A percentile compares a stretch with the other conserved stretches of the same genome.
Conservation (phyloP, 129 eudicot genomes). For the Lonicera japonica region DNA sequence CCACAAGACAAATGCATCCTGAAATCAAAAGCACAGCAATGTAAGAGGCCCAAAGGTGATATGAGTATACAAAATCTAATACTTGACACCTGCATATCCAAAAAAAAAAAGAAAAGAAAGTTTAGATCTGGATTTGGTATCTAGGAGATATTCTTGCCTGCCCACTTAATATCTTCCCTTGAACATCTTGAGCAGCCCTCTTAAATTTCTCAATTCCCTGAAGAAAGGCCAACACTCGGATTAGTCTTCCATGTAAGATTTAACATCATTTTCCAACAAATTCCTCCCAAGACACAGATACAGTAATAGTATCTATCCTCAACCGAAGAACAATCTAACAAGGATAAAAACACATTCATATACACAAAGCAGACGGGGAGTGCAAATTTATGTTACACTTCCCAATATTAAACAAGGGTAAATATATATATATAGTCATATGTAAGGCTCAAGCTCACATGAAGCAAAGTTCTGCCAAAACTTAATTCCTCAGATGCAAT, state of each 20-base stretch:
- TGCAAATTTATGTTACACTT: not conserved
- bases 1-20: slow-evolving; percentile 97
- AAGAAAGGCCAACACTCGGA: not conserved
- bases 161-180: slow-evolving; percentile 72
- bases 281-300: not conserved
- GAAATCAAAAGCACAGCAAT: slow-evolving; percentile 25
- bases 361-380: not conserved
- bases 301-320: not conserved
- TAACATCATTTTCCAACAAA: not conserved
- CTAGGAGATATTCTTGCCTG: slow-evolving; percentile 43
- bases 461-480: slow-evolving; percentile 83
- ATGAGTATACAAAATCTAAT: not conserved
- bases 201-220: slow-evolving; percentile 98
- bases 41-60: slow-evolving; percentile 9
- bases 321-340: slow-evolving; percentile 1
- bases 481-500: slow-evolving; percentile 92
- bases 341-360: not conserved
- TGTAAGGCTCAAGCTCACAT: slow-evolving; percentile 41
- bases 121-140: not conserved
- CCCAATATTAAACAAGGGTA: not conserved
- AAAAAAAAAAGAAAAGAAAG: too few relatives aligned
- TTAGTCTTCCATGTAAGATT: not conserved
- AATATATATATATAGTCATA: not conserved
- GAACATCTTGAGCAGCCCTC: slow-evolving; percentile 70
- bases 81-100: not conserved